Conservation (phyloP, 2,329 filamentous ascomycete genomes). For the Colletotrichum filicis region DNA sequence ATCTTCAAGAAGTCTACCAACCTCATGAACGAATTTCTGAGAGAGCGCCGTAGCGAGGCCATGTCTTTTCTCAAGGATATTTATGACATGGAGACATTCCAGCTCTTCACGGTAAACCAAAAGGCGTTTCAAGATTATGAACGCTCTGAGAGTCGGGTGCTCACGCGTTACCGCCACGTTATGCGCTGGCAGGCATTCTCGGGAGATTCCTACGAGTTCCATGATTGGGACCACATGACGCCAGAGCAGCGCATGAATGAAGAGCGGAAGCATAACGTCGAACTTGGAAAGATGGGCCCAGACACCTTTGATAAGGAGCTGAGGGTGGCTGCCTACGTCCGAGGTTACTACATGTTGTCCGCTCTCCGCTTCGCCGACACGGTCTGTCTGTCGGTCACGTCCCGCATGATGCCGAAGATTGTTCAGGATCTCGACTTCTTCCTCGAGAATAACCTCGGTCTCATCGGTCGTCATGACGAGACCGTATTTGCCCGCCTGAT, state of each 20-base stretch:
- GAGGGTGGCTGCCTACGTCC: constrained; percentile 69
- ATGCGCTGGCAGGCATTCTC: constrained; percentile 58
- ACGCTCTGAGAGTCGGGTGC: constrained; percentile 55
- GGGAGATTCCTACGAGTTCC: constrained; percentile 40
- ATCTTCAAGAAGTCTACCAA: constrained; percentile 60
- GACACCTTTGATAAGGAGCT: constrained; percentile 72
- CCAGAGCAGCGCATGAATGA: constrained; percentile 60
- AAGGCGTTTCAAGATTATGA: constrained; percentile 59
- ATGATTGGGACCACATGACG: constrained; percentile 57
- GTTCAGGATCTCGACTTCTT: constrained; percentile 51
- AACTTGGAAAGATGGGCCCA: constrained; percentile 59
- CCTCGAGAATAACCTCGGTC: constrained; percentile 56
- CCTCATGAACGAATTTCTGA: constrained; percentile 58
- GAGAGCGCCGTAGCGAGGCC: constrained; percentile 49
- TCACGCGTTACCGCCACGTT: constrained; percentile 60
- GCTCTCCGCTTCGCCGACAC: constrained; percentile 72
- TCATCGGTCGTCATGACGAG: constrained; percentile 44
- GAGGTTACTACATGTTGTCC: constrained; percentile 77
- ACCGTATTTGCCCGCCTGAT: constrained; percentile 55
- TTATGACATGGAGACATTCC: constrained; percentile 63
- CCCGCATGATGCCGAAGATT: constrained; percentile 59
- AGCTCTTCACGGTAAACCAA: constrained; percentile 68
- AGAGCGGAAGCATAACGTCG: constrained; percentile 51
- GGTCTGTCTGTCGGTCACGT: constrained; percentile 58
- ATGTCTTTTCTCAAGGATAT: constrained; percentile 52